phyloP scores from a whole-genome alignment of 2,329 filamentous ascomycete genomes.

The Geosmithia morbida region DNA sequence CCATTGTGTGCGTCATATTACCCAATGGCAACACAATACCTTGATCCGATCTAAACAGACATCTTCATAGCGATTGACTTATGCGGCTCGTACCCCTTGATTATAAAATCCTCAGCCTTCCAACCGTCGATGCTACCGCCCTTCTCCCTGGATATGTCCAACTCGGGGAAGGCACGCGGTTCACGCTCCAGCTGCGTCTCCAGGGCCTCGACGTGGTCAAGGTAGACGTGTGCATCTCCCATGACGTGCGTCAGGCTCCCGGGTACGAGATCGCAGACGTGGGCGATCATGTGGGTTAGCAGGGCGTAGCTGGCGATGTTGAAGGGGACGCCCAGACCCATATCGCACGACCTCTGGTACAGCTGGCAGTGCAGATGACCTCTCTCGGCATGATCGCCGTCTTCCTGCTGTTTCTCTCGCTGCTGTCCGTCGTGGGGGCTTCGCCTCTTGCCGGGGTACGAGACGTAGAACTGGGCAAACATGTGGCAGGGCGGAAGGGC shows the following conservation, averaged over 20 bases:
- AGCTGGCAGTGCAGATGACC: slow-evolving; percentile 75
- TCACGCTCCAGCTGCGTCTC: slow-evolving; percentile 66
- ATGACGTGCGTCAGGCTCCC: slow-evolving; percentile 88
- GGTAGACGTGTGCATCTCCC: slow-evolving; percentile 96
- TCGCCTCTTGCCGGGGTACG: slow-evolving; percentile 36
- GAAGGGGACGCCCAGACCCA: slow-evolving; percentile 94
- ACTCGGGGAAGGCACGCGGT: slow-evolving; percentile 64
- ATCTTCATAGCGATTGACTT: slow-evolving; percentile 97
- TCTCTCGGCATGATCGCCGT: slow-evolving; percentile 22
- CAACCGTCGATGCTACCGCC: slow-evolving; percentile 78
- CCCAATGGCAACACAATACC: background rate
- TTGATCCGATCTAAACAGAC: slow-evolving; percentile 49
- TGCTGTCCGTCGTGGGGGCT: background rate
- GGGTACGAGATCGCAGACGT: slow-evolving; percentile 70
- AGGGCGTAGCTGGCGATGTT: slow-evolving; percentile 94
- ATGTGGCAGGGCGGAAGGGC: slow-evolving; percentile 90
- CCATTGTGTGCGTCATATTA: background rate
- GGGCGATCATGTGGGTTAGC: slow-evolving; percentile 87
- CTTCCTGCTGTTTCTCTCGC: slow-evolving; percentile 1
- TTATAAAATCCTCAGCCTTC: slow-evolving; percentile 74
- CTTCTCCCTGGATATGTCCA: slow-evolving; percentile 56
- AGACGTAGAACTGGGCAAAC: slow-evolving; percentile 95
- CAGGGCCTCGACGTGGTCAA: slow-evolving; percentile 82
- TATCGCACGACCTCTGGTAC: slow-evolving; percentile 91
- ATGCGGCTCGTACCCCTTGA: slow-evolving; percentile 81